Percentiles rank a stretch among this genome's conserved stretches.
These are phyloP conservation scores for Xylona heveae DNA, from an alignment of 495 filamentous ascomycete species.

Conservation along the genomic window DNA sequence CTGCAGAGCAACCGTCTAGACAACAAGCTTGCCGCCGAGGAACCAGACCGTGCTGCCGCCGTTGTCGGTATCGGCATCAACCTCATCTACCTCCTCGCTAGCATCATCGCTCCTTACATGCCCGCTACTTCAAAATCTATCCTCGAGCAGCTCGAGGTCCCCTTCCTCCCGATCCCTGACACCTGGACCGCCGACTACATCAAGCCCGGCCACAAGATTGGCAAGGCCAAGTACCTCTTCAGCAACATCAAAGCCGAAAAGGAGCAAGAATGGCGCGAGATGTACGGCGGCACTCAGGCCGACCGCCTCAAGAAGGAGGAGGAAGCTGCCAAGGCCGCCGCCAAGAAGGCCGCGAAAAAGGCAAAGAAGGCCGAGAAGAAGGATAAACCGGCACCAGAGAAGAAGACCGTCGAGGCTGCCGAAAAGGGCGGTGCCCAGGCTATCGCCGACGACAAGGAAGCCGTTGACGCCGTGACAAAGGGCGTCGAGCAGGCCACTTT, in stretches of 20 bases:
- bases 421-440: constrained; percentile 12
- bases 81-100: constrained; percentile 58
- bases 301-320: constrained; percentile 40
- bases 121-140: constrained; percentile 60
- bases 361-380: constrained; percentile 38
- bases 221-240: constrained; percentile 68
- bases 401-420: constrained; percentile 21
- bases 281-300: constrained; percentile 58
- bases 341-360: constrained; percentile 32
- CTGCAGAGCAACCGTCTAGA: constrained; percentile 68
- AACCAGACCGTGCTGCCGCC: constrained; percentile 50
- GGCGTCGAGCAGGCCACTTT: constrained; percentile 18
- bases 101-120: constrained; percentile 63
- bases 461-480: constrained; percentile 18
- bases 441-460: constrained; percentile 9
- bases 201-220: constrained; percentile 57
- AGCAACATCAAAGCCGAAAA: constrained; percentile 64
- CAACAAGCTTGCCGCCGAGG: constrained; percentile 50
- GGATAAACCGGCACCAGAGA: constrained; percentile 26
- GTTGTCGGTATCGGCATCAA: constrained; percentile 70
- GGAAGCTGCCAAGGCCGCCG: constrained; percentile 33
- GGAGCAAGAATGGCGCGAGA: constrained; percentile 58
- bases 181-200: constrained; percentile 39
- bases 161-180: constrained; percentile 47
- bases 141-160: constrained; percentile 44